phyloP scores from a whole-genome alignment of 768 basidiomycete species.

The Pseudohyphozyma bogoriensis region DNA sequence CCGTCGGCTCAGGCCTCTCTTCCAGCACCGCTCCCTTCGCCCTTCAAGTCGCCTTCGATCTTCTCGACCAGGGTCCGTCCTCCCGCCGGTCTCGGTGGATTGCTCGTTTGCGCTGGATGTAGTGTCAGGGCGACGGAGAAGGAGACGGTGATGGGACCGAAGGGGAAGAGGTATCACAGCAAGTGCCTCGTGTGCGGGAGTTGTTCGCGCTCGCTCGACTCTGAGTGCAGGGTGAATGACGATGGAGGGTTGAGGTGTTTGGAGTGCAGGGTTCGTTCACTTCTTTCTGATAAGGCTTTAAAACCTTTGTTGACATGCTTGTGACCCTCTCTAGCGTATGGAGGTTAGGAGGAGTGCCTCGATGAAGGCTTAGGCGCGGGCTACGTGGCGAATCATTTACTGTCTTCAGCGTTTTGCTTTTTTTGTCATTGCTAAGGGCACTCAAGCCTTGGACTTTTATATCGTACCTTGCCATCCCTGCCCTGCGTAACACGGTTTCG shows the following conservation, averaged over 20 bases:
- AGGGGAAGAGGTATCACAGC: conserved; percentile 7
- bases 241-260: conserved; percentile 16
- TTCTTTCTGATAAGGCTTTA: no score
- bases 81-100: conserved; percentile 13
- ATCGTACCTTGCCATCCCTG: no score
- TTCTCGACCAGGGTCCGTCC: conserved; percentile 14
- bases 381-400: no score
- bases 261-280: conserved; percentile 16
- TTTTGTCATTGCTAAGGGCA: no score
- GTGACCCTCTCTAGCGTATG: no score
- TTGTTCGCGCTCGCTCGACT: conserved; percentile 15
- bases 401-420: no score
- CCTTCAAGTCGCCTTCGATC: background rate
- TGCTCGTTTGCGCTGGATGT: conserved; percentile 20
- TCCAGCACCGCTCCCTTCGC: background rate
- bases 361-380: no score
- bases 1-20: background rate
- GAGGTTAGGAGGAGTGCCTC: no score
- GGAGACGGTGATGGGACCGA: conserved; percentile 13
- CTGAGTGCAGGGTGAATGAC: conserved; percentile 9
- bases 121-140: conserved; percentile 14
- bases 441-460: no score
- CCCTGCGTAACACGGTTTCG: no score
- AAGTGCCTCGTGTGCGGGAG: conserved; percentile 12
- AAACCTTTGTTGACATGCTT: no score